Percentiles rank a stretch among this genome's conserved stretches.
Evolutionary conservation across 371 early-diverging fungal genomes (phyloP).

Genomic region (Zychaea mexicana): DNA sequence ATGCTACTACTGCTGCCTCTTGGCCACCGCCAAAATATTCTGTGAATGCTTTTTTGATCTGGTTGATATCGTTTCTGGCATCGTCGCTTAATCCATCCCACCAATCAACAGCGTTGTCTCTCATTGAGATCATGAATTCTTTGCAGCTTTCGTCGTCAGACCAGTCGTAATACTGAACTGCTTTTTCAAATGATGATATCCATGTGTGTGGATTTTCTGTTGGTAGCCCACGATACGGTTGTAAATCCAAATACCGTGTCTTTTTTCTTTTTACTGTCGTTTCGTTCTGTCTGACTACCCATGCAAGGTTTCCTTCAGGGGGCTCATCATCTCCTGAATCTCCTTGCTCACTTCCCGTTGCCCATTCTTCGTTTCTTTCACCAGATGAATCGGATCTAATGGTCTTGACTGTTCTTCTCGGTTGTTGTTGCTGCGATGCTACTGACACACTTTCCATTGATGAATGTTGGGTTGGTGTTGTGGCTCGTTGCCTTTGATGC

Average conservation of each 20-base stretch:
- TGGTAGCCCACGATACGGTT: neutral
- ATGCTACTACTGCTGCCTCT: neutral
- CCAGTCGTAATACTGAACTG: neutral
- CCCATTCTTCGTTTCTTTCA: neutral
- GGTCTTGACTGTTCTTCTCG: no score
- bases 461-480: no score
- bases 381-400: neutral
- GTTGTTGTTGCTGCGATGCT: no score
- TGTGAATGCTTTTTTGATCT: neutral
- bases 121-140: conserved; percentile 1
- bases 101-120: neutral
- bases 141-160: neutral
- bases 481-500: neutral
- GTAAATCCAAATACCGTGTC: neutral
- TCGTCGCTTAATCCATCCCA: neutral
- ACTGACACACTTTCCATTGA: no score
- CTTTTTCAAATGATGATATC: neutral
- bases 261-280: neutral
- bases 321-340: neutral
- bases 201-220: neutral
- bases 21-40: neutral
- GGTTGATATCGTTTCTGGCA: neutral
- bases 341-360: neutral
- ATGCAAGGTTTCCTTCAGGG: neutral
- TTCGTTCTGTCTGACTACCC: neutral